A percentile compares a stretch with the other conserved stretches of the same genome.
phyloP scores from a whole-genome alignment of 306 rosid species.

The Psophocarpus tetragonolobus region DNA sequence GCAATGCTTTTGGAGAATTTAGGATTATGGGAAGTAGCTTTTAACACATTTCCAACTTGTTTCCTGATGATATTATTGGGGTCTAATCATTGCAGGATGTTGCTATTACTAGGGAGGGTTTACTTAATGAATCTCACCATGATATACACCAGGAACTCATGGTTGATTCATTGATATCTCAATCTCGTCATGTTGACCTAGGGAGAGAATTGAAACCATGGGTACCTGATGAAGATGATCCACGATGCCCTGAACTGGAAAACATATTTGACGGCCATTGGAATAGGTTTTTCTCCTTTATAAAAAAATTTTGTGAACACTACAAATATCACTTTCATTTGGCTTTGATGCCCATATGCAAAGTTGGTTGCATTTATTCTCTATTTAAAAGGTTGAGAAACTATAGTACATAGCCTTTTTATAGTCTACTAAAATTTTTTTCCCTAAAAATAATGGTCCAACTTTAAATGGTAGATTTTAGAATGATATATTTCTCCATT shows the following conservation, averaged over 20 bases:
- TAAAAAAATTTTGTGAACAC: slow-evolving; percentile 14
- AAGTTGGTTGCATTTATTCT: slow-evolving; percentile 6
- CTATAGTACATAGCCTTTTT: not conserved
- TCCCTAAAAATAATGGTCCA: not conserved
- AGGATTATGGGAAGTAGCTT: slow-evolving; percentile 12
- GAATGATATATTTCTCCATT: slow-evolving; percentile 6
- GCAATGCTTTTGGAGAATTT: not conserved
- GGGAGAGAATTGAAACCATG: slow-evolving; percentile 91
- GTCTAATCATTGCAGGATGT: slow-evolving; percentile 66
- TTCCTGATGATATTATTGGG: slow-evolving; percentile 37
- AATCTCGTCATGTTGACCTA: slow-evolving; percentile 61
- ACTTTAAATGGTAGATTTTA: slow-evolving; percentile 2
- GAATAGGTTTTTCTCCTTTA: slow-evolving; percentile 67
- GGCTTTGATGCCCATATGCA: not conserved
- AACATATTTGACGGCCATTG: slow-evolving; percentile 73
- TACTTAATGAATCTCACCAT: slow-evolving; percentile 52
- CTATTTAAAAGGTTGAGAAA: not conserved
- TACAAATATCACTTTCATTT: slow-evolving; percentile 17
- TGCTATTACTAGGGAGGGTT: slow-evolving; percentile 60
- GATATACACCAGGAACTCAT: slow-evolving; percentile 71
- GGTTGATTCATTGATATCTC: slow-evolving; percentile 86
- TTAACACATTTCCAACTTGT: slow-evolving; percentile 29
- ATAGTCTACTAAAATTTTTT: not conserved
- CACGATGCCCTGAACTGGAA: slow-evolving; percentile 79
- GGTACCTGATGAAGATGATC: slow-evolving; percentile 91